These are phyloP conservation scores for Dunaliella primolecta DNA, from an alignment of 139 green algal genomes.

Conservation along the genomic window DNA sequence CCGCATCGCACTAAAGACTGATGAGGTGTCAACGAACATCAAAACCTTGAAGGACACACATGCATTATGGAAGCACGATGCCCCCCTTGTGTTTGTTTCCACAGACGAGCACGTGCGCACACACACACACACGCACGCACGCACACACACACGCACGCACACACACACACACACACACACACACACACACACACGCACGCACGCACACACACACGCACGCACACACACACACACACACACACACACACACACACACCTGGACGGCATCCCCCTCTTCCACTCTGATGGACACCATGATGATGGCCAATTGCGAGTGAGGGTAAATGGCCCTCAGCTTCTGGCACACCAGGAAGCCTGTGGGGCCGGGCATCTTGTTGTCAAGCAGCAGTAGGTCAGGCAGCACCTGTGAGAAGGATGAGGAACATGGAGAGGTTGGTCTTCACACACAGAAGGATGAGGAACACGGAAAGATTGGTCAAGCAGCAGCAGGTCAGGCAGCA, in stretches of 20 bases:
- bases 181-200: not conserved
- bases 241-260: slow-evolving; percentile 18
- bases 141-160: not conserved
- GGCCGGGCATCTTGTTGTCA: slow-evolving; percentile 47
- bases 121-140: not conserved
- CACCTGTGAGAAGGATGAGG: slow-evolving; percentile 10
- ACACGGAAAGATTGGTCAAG: too few species aligned
- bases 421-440: too few species aligned
- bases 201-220: not conserved
- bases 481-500: slow-evolving; percentile 49
- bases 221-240: slow-evolving; percentile 1
- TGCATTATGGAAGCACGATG: too few species aligned
- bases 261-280: slow-evolving; percentile 48
- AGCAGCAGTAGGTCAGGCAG: slow-evolving; percentile 49
- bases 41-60: too few species aligned
- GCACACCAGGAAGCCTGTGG: slow-evolving; percentile 45
- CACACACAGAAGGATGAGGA: too few species aligned
- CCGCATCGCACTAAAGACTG: too few species aligned
- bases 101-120: not conserved
- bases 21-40: too few species aligned
- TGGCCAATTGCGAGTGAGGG: slow-evolving; percentile 46
- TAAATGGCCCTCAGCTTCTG: slow-evolving; percentile 16
- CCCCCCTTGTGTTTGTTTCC: too few species aligned
- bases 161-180: slow-evolving; percentile 1
- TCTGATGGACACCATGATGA: slow-evolving; percentile 57